Base-by-base conservation (phyloP, 176 grass and related monocot genomes). In the Oryza australiensis region DNA sequence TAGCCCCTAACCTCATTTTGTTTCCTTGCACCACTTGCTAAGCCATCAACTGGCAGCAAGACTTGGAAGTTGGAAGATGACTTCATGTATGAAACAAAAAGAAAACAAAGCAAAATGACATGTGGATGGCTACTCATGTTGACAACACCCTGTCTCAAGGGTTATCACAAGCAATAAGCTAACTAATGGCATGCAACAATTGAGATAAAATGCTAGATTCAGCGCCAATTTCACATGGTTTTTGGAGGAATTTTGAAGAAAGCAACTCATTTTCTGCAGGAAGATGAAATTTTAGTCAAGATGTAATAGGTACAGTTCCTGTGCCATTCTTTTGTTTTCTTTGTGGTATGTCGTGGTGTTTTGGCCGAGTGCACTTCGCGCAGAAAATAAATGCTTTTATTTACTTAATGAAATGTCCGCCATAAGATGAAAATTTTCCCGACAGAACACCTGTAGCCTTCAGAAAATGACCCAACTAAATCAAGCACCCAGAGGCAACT, bases 11-110 rank as follows among this genome's bases (percentile, higher is more conserved):
- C 12, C n/a, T 68, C n/a, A 59, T 59, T 66, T 75, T 32, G 76
- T 48, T 68, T n/a, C 34, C 68, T 48, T 88, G 69, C 69, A 69
- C 76, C 75, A 49, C 69, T 80, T 68, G 62, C 48, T 68, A 49
- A 30, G 35, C 35, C 10, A 22, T 88, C 68, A 79, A 59, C 18
- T 32, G 43, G 20, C 80, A 79, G 53, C 81, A 74, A 80, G 16
- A 41, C 74, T 84, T 84, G 81, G 69, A 80, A 43, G 71, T 60
- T 78, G 48, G 86, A 79, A 46, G 70, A 84, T 79, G 75, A 84
- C 59, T 88, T 73, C 80, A 74, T 29, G 75, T 74, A 68, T 55
- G 67, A 18, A 49, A 62, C 30, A 30, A 79, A 29, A 57, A 55
- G 57, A 72, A 18, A 49, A 62, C 30, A 30, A 79, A 29, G 40